These are phyloP conservation scores for Hortiboletus campestris DNA, from an alignment of 768 basidiomycete genomes.

Conservation along the genomic window DNA sequence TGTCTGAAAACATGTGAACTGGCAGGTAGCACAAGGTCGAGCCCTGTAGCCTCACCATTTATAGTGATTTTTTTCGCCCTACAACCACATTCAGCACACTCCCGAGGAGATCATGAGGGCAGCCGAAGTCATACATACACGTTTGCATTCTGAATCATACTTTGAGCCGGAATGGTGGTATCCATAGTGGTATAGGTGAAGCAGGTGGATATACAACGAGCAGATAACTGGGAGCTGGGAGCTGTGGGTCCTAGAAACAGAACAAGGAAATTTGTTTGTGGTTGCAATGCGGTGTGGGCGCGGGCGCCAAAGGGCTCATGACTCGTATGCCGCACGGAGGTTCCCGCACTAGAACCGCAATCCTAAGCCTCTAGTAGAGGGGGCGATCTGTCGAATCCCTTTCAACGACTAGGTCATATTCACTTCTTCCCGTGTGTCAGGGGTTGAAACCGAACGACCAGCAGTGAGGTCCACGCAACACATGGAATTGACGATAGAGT, in stretches of 20 bases:
- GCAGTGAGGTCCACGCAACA: neutral
- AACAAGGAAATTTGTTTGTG: constrained; percentile 11
- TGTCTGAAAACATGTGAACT: constrained; percentile 1
- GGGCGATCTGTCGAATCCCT: neutral
- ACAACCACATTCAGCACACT: neutral
- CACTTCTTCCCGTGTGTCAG: neutral
- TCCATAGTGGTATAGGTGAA: constrained; percentile 2
- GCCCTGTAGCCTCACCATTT: constrained; percentile 1
- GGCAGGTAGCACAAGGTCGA: neutral
- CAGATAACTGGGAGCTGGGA: neutral
- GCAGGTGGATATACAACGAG: neutral
- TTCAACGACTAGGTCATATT: neutral
- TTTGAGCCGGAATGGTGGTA: neutral
- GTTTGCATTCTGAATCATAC: neutral
- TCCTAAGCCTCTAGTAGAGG: neutral
- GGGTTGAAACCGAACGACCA: neutral
- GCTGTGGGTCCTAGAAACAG: constrained; percentile 10
- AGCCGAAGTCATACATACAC: constrained; percentile 2
- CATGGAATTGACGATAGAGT: no score
- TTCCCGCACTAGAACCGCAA: constrained; percentile 9
- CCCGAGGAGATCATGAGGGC: neutral
- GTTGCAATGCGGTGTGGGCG: constrained; percentile 18
- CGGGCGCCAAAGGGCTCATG: constrained; percentile 5
- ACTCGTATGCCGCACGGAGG: neutral
- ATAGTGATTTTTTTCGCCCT: constrained; percentile 13